phyloP scores from a whole-genome alignment of 106 monocot genomes.

The Ottelia alismoides region DNA sequence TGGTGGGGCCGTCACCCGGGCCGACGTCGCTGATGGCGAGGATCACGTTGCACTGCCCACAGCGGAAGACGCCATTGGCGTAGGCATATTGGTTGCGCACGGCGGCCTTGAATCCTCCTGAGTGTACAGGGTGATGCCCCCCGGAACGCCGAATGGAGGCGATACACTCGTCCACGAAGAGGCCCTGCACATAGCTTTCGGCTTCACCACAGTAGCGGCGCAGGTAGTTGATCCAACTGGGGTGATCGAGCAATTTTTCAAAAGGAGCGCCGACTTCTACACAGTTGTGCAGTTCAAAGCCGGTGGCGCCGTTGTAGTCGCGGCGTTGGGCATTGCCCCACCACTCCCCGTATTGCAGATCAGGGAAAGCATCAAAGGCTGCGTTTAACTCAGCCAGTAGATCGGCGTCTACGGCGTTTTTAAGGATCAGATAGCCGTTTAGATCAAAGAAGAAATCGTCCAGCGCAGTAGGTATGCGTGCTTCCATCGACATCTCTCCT shows the following conservation, averaged over 20 bases:
- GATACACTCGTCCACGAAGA: neutral
- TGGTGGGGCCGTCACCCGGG: neutral
- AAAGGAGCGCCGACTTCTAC: neutral
- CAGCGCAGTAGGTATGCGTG: no score
- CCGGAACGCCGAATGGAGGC: neutral
- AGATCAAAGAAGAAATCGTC: neutral
- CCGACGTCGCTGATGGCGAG: neutral
- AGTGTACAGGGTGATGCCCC: neutral
- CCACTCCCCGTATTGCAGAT: neutral
- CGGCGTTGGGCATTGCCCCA: neutral
- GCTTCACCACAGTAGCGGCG: neutral
- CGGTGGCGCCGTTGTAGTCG: neutral
- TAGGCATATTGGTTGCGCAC: neutral
- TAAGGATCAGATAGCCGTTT: neutral
- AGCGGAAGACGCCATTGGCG: neutral
- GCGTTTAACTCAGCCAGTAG: neutral
- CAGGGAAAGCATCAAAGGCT: neutral
- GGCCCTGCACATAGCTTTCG: neutral
- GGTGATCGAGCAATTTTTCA: neutral
- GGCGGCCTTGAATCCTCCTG: neutral
- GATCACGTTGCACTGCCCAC: neutral
- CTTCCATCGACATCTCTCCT: no score
- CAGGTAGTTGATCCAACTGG: neutral
- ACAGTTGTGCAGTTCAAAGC: neutral
- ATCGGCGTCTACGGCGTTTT: neutral